phyloP scores from a whole-genome alignment of 257 asterid species.

The Leonotis leonurus region DNA sequence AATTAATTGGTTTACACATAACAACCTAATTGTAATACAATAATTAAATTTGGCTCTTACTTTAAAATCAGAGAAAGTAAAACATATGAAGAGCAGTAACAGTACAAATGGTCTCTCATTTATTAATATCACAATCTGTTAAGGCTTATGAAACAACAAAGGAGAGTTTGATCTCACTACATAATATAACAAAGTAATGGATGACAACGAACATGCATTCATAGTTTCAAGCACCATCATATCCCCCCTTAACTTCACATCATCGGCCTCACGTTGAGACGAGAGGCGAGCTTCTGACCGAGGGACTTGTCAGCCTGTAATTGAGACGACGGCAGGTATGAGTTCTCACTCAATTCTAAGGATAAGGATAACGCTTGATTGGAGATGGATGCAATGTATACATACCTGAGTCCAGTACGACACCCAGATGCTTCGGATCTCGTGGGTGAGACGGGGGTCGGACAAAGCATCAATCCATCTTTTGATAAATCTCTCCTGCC shows the following conservation, averaged over 20 bases:
- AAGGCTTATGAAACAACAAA: background rate
- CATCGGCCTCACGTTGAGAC: conserved; percentile 54
- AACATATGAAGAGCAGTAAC: too few species aligned
- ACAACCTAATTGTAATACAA: too few species aligned
- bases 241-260: conserved; percentile 44
- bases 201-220: background rate
- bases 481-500: conserved; percentile 55
- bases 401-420: conserved; percentile 61
- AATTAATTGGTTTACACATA: background rate
- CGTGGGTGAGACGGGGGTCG: conserved; percentile 61
- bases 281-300: conserved; percentile 69
- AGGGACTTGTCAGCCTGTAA: conserved; percentile 67
- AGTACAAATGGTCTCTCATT: too few species aligned
- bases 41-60: too few species aligned
- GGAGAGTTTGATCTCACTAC: conserved; percentile 9
- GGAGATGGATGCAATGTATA: background rate
- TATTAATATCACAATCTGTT: conserved; percentile 8
- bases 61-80: too few species aligned
- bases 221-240: background rate
- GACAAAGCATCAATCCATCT: conserved; percentile 49
- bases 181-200: background rate
- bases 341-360: background rate
- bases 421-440: conserved; percentile 60
- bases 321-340: background rate
- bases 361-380: background rate